Base-by-base conservation (phyloP, 768 basidiomycete genomes). In the Cubamyces sp. region DNA sequence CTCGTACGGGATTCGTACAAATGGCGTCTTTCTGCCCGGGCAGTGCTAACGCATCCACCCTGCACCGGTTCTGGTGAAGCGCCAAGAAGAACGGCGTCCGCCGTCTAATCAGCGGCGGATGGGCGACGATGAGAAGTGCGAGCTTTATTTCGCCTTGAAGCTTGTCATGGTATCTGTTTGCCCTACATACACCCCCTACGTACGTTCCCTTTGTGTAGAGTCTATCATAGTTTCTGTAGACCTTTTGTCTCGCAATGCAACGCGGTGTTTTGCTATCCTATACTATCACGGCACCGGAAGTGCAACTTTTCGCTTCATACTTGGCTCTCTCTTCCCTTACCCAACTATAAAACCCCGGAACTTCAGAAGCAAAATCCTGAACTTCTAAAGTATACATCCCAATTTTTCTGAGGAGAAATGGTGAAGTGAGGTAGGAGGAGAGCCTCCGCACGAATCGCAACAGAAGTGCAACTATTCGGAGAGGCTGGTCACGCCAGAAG, bases 61-160 rank as follows among this genome's bases (percentile, higher is more conserved):
- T 88, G 86, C 75, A 75, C 83, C 86, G 87, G 87, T 90, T 90
- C 88, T 90, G 87, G 86, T 88, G 85, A 86, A 80, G 78, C 41
- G 88, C 87, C 87, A 74, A 89, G 61, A 90, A 57, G 54, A 62
- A 87, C 53, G 78, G 49, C 76, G 65, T 74, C 75, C 68, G 66
- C 75, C 76, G 84, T 75, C 81, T 78, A 81, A 86, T 84, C 80
- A 83, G 74, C 82, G 76, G 74, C 69, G 74, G 80, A 80, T 77
- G 84, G 83, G 78, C 78, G 73, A 62, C 55, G 74, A 71, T 71
- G 73, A 80, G 71, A 79, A 74, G 69, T 80, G 78, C 72, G 54
- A 72, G 65, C 74, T 73, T 73, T 70, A 62, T 37, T 59, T 11
- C 5, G 52, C 26, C 57, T 5, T 62, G 65, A 70, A 70, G 71